Evolutionary conservation across 495 filamentous ascomycete species (phyloP).

Genomic region (Aspergillus heteromorphus): DNA sequence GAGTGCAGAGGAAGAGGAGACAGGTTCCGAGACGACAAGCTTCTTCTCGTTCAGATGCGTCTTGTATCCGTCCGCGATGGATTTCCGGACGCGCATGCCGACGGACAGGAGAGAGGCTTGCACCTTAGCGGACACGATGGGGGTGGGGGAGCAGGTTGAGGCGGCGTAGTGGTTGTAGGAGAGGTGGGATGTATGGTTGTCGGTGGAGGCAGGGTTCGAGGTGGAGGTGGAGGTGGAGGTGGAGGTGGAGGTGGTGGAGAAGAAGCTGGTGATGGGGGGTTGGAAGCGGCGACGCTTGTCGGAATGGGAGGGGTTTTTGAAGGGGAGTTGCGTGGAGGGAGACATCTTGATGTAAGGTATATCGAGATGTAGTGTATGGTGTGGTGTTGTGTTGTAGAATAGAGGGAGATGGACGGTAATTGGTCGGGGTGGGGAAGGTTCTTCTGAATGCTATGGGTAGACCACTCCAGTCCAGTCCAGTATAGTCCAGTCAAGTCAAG

Average conservation of each 20-base stretch:
- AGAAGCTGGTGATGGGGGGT: slow-evolving; percentile 43
- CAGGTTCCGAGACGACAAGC: too few species aligned
- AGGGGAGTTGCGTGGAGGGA: not conserved
- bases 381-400: not conserved
- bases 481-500: not conserved
- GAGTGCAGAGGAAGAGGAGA: too few species aligned
- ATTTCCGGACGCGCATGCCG: slow-evolving; percentile 89
- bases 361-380: too few species aligned
- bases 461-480: too few species aligned
- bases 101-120: slow-evolving; percentile 78
- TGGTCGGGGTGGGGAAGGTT: not conserved
- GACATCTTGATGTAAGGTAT: slow-evolving; percentile 8
- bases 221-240: slow-evolving; percentile 8
- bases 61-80: slow-evolving; percentile 88
- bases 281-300: slow-evolving; percentile 46
- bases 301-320: slow-evolving; percentile 14
- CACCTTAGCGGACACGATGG: slow-evolving; percentile 54
- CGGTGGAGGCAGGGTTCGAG: slow-evolving; percentile 7
- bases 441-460: not conserved
- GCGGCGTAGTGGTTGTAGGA: slow-evolving; percentile 41
- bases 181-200: slow-evolving; percentile 13
- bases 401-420: not conserved
- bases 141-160: slow-evolving; percentile 37
- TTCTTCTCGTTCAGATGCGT: slow-evolving; percentile 38
- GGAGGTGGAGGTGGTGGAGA: slow-evolving; percentile 17